A percentile compares a stretch with the other conserved stretches of the same genome.
phyloP scores from a whole-genome alignment of 2,329 filamentous ascomycete species.

The Thermothelomyces thermophilus region DNA sequence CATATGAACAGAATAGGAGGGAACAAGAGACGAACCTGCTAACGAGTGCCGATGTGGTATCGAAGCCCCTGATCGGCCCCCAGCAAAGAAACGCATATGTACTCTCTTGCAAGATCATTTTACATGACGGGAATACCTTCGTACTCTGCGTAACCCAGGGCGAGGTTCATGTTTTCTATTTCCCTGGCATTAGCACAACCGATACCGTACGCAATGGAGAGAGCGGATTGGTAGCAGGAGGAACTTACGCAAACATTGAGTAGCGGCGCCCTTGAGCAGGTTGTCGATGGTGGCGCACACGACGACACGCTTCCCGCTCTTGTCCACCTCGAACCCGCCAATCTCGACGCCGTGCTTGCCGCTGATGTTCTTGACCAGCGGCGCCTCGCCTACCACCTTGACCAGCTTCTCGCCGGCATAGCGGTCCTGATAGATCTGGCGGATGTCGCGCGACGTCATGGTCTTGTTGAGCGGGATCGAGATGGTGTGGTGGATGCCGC shows the following conservation, averaged over 20 bases:
- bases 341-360: conserved; percentile 88
- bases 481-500: conserved; percentile 88
- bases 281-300: conserved; percentile 93
- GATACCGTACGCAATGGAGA: not conserved
- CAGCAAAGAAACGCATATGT: not conserved
- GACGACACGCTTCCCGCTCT: conserved; percentile 83
- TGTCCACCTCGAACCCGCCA: conserved; percentile 91
- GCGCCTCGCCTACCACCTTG: conserved; percentile 83
- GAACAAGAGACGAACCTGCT: not conserved
- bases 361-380: conserved; percentile 76
- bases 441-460: conserved; percentile 87
- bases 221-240: not conserved
- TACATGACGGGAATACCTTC: conserved; percentile 67
- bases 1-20: not conserved
- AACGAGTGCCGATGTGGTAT: not conserved
- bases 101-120: not conserved
- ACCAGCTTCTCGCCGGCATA: conserved; percentile 95
- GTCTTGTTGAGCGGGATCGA: conserved; percentile 78
- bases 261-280: conserved; percentile 84
- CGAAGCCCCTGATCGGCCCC: too few species aligned
- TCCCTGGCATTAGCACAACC: conserved; percentile 8
- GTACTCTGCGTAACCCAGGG: conserved; percentile 82
- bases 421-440: conserved; percentile 90
- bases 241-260: conserved; percentile 80
- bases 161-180: conserved; percentile 85